Evolutionary conservation across 1,139 yeast genomes (phyloP), one percentile per base, ranked within the genome.

Genomic region (Pichia sp.): DNA sequence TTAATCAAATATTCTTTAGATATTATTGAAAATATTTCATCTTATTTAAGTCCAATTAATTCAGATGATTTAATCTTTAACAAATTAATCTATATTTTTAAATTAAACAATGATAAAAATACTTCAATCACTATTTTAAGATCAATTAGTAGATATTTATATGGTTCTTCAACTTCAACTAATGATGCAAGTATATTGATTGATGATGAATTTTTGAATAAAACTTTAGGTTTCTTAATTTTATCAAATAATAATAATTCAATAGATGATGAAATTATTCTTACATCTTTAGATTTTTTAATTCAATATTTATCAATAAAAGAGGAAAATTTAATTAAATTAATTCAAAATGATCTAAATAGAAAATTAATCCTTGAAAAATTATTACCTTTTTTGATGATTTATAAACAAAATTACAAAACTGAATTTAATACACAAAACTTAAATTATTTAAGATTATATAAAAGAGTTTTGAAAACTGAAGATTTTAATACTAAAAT

Each of bases 11-110:
- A 84, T 58, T 67, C 80, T 22, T 63, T 88, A 41, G 98, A 91
- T 59, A 73, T 89, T 32, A 73, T 86, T 41, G 98, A 91, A 58
- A 80, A 91, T 3, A 74, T 88, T 35, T 80, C 91, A 6, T 83
- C 95, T 39, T 86, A 85, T 60, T 72, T 85, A 52, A 79, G 87
- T 13, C 91, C 93, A 27, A 81, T 80, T 28, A 69, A 73, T 35
- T 73, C 72, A 49, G 75, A 76, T 51, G 89, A 83, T 59, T 74
- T 73, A 10, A 65, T 79, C 44, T 80, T 82, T 58, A 62, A 72
- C 40, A 62, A 69, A 9, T 63, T 82, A 37, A 62, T 77, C 35
- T 56, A 62, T 8, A 64, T 78, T 20, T 68, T 81, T 37, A 59
- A 62, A 22, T 51, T 55, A 21, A 66, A 77, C 8, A 68, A 68